Conservation (phyloP, 208 protist species). For the Leishmania martiniquensis region DNA sequence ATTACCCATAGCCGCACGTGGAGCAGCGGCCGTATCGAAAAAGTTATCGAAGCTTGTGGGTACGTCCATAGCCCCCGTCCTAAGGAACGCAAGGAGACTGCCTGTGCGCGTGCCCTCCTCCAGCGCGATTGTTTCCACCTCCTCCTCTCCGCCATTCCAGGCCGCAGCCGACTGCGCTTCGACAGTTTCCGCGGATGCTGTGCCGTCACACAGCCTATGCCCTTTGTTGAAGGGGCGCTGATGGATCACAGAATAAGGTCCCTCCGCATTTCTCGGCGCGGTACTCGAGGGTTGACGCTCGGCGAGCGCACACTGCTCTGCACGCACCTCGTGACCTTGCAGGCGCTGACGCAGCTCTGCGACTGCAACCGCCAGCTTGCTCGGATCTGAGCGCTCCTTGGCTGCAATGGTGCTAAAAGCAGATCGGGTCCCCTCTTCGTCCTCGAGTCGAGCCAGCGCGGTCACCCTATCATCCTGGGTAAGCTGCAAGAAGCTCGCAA, state of each 20-base stretch:
- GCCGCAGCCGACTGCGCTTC: neutral
- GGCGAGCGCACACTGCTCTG: neutral
- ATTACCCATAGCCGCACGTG: neutral
- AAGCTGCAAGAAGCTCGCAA: conserved; percentile 25
- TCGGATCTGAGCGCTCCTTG: neutral
- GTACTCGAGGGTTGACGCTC: neutral
- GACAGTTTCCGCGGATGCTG: neutral
- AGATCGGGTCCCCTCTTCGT: neutral
- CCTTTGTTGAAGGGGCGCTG: too few species aligned
- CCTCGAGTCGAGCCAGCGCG: conserved; percentile 18
- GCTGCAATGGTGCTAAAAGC: neutral
- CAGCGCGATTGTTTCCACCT: conserved; percentile 39
- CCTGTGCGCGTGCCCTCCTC: conserved; percentile 42
- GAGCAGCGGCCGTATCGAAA: conserved; percentile 15
- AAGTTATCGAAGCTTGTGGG: conserved; percentile 63
- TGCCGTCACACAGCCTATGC: neutral
- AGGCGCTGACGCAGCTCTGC: conserved; percentile 17
- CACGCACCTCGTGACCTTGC: conserved; percentile 1
- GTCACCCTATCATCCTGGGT: conserved; percentile 16
- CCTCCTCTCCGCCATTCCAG: conserved; percentile 4
- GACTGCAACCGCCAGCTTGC: neutral
- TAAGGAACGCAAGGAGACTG: conserved; percentile 49
- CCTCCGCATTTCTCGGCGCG: too few species aligned
- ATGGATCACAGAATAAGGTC: too few species aligned
- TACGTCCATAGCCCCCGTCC: conserved; percentile 31